A percentile compares a stretch with the other conserved stretches of the same genome.
Conservation (phyloP, 495 filamentous ascomycete genomes). For the Xylaria cubensis region DNA sequence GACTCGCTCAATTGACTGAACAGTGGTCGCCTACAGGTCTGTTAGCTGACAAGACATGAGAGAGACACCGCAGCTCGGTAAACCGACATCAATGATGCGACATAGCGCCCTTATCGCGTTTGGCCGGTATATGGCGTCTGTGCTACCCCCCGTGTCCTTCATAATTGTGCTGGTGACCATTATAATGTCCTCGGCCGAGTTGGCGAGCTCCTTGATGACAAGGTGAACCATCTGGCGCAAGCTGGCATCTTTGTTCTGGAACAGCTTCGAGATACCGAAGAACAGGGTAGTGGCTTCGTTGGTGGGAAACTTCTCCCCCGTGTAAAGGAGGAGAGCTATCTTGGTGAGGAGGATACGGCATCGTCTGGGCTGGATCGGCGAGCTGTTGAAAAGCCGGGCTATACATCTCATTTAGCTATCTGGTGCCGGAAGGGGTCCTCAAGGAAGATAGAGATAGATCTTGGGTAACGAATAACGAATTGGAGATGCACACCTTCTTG, state of each 20-base stretch:
- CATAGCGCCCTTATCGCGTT: conserved; percentile 97
- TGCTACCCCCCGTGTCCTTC: conserved; percentile 97
- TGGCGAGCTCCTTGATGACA: conserved; percentile 93
- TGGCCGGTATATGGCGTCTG: conserved; percentile 92
- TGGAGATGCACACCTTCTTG: conserved; percentile 81
- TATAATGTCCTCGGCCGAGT: conserved; percentile 98
- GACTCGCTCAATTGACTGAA: conserved; percentile 95
- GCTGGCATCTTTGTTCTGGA: conserved; percentile 98
- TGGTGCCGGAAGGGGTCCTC: conserved; percentile 12
- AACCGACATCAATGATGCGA: conserved; percentile 92
- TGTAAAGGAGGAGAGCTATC: conserved; percentile 95
- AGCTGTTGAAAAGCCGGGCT: conserved; percentile 98
- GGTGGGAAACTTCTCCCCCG: conserved; percentile 93
- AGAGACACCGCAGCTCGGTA: conserved; percentile 9
- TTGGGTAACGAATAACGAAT: conserved; percentile 24
- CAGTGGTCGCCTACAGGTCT: conserved; percentile 80
- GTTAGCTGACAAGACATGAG: conserved; percentile 23
- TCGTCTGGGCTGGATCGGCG: conserved; percentile 91
- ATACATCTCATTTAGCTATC: conserved; percentile 36
- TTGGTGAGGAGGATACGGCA: conserved; percentile 96
- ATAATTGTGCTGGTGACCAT: conserved; percentile 99
- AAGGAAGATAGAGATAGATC: background rate
- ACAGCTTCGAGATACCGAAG: conserved; percentile 99
- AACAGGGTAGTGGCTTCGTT: conserved; percentile 98
- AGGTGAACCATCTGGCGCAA: conserved; percentile 99